phyloP scores from a whole-genome alignment of 169 alveolate genomes.

The Cryptosporidium ubiquitum region DNA sequence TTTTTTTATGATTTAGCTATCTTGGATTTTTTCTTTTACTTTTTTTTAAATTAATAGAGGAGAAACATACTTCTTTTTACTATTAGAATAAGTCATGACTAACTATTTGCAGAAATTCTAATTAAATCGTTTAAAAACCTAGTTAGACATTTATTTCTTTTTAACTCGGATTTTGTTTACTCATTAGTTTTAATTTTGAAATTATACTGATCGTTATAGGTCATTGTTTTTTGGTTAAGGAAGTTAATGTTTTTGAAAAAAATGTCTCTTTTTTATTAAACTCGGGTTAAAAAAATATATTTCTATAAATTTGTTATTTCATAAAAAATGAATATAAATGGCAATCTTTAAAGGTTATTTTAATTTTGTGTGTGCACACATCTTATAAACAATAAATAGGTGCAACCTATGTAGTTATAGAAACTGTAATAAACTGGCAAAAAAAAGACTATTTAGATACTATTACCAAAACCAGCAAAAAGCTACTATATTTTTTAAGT shows the following conservation, averaged over 20 bases:
- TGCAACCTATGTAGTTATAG: not conserved
- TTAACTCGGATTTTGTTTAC: not conserved
- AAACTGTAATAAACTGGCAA: not conserved
- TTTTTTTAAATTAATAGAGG: not conserved
- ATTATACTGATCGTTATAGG: not conserved
- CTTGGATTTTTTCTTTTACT: too few relatives aligned
- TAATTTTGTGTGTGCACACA: slow-evolving; percentile 1
- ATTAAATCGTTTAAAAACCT: too few relatives aligned
- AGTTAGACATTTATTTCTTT: too few relatives aligned
- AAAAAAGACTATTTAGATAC: not conserved
- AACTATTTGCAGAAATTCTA: too few relatives aligned
- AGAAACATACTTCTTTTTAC: not conserved
- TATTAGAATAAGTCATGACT: too few relatives aligned
- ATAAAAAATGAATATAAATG: too few relatives aligned
- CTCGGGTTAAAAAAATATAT: not conserved
- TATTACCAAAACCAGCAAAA: not conserved
- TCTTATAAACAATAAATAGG: not conserved
- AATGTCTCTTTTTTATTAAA: too few relatives aligned
- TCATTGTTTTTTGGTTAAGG: too few relatives aligned
- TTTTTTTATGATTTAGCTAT: not conserved
- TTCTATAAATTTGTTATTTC: too few relatives aligned
- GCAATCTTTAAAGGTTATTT: not conserved
- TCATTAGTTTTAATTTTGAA: too few relatives aligned
- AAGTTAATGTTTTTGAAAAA: too few relatives aligned
- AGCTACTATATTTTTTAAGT: not conserved